Evolutionary conservation across 495 filamentous ascomycete genomes (phyloP).

Genomic region (Clavariopsis aquatica): DNA sequence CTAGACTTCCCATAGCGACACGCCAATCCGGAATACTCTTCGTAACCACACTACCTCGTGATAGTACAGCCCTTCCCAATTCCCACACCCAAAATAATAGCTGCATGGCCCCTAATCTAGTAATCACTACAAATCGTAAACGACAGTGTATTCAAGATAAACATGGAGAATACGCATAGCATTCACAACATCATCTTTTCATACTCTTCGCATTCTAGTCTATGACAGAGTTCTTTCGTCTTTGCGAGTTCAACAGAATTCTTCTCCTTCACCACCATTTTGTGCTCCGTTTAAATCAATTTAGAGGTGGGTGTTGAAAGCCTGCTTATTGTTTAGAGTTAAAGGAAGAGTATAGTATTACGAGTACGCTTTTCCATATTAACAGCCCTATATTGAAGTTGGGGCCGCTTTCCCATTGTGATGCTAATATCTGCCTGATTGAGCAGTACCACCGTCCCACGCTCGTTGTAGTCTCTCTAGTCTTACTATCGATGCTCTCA

Average conservation of each 20-base stretch:
- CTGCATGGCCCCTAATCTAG: conserved; percentile 82
- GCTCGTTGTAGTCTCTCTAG: not conserved
- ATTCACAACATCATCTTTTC: conserved; percentile 60
- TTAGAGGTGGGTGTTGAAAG: too few species aligned
- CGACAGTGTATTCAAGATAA: too few species aligned
- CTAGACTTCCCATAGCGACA: conserved; percentile 64
- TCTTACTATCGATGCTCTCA: too few species aligned
- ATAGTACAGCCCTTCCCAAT: conserved; percentile 44
- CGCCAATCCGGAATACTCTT: conserved; percentile 63
- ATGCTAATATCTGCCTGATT: not conserved
- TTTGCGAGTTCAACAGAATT: conserved; percentile 50
- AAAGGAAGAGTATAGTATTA: too few species aligned
- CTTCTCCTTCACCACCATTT: conserved; percentile 50
- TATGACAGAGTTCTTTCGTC: conserved; percentile 47
- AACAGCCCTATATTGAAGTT: too few species aligned
- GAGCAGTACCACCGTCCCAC: not conserved
- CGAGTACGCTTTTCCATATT: too few species aligned
- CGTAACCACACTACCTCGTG: conserved; percentile 42
- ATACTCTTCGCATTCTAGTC: conserved; percentile 54
- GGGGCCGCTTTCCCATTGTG: not conserved
- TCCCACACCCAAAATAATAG: conserved; percentile 62
- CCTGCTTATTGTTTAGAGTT: too few species aligned
- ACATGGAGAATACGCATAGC: conserved; percentile 48
- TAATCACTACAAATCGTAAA: conserved; percentile 85
- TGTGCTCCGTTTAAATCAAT: too few species aligned